Conservation (phyloP, 805 yeast genomes). For the Kazachstania africana region DNA sequence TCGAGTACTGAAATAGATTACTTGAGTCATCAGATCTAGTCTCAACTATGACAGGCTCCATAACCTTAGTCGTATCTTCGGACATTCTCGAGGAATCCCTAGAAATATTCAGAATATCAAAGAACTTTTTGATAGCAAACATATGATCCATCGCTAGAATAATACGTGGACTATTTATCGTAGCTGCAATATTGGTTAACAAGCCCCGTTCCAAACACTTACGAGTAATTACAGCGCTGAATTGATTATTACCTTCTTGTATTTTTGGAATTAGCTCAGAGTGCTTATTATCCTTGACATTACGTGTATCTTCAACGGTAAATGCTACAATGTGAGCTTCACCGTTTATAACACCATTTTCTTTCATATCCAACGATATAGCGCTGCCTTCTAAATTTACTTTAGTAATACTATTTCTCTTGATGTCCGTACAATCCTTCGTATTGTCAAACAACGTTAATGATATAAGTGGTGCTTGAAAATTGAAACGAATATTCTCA, state of each 20-base stretch:
- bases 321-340: conserved; percentile 60
- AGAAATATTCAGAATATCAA: conserved; percentile 6
- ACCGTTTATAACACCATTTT: conserved; percentile 46
- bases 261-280: conserved; percentile 70
- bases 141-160: conserved; percentile 80
- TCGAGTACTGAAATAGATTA: conserved; percentile 34
- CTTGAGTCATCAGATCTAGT: conserved; percentile 4
- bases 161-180: conserved; percentile 70
- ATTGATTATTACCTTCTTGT: conserved; percentile 54
- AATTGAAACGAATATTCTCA: conserved; percentile 30
- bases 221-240: conserved; percentile 42
- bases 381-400: conserved; percentile 48
- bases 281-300: conserved; percentile 52
- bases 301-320: conserved; percentile 64
- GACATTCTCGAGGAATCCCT: conserved; percentile 3
- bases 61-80: conserved; percentile 1
- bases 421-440: conserved; percentile 23
- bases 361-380: conserved; percentile 33
- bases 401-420: conserved; percentile 37
- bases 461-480: conserved; percentile 52
- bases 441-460: conserved; percentile 51
- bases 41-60: background rate
- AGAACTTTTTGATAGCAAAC: conserved; percentile 49
- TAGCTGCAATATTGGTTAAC: conserved; percentile 39
- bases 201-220: conserved; percentile 31